Evolutionary conservation across 768 basidiomycete species (phyloP).

Genomic region (Boletus vermiculosoides): DNA sequence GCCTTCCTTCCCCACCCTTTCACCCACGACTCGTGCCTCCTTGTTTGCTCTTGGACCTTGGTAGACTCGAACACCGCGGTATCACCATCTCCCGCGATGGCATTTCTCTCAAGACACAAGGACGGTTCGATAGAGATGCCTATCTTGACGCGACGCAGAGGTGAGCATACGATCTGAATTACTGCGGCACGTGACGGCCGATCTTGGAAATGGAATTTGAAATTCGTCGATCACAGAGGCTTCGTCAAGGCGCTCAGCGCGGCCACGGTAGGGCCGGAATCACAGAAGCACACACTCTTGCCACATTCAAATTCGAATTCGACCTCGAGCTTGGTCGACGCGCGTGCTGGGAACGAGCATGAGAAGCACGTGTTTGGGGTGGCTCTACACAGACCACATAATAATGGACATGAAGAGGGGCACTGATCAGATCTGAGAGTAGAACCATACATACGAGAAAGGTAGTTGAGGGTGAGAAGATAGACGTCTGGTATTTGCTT

Average conservation of each 20-base stretch:
- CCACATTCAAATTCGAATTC: neutral
- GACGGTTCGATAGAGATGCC: slow-evolving; percentile 56
- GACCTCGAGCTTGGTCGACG: neutral
- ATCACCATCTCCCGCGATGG: slow-evolving; percentile 57
- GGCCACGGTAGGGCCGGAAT: slow-evolving; percentile 36
- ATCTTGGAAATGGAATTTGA: neutral
- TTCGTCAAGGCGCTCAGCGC: slow-evolving; percentile 52
- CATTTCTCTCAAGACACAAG: slow-evolving; percentile 62
- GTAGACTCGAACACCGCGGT: slow-evolving; percentile 49
- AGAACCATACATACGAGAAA: neutral
- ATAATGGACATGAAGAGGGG: neutral
- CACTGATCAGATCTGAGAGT: neutral
- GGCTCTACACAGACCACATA: slow-evolving; percentile 5
- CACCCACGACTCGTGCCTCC: neutral
- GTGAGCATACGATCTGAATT: slow-evolving; percentile 33
- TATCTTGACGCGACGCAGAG: slow-evolving; percentile 76
- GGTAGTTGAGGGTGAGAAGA: neutral
- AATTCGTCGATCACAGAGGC: slow-evolving; percentile 31
- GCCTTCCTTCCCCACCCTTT: neutral
- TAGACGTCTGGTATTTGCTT: neutral
- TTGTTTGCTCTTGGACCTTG: neutral
- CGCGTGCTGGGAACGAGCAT: neutral
- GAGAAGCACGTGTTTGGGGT: slow-evolving; percentile 3
- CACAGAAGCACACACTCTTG: slow-evolving; percentile 11
- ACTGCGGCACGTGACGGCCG: neutral